Base-by-base conservation (phyloP, 2,329 filamentous ascomycete genomes). In the Plectosphaerella cucumerina region DNA sequence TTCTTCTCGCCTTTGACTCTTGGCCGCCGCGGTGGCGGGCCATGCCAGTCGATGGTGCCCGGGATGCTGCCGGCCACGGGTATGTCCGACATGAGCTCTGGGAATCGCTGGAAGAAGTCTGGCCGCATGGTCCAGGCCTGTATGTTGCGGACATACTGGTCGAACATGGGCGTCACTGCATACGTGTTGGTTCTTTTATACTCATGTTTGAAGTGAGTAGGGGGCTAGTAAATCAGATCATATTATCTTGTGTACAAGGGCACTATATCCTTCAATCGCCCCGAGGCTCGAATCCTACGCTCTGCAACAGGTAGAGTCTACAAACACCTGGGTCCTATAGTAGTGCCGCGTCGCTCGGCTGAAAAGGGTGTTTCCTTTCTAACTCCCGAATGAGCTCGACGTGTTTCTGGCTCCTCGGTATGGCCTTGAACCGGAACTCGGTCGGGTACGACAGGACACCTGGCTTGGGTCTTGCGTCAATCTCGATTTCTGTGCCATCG, bases 401-500 rank as follows among this genome's bases (percentile, higher is more conserved):
- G 22, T 54, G 50, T 3, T 44, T 33, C 21, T 33, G 17, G 23
- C 49, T 53, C 14, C 55, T 39, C 4, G 55, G 53, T 6, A 35
- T 45, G 9, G 48, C 46, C 18, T 43, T 50, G 31, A 49, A 49
- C 4, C 23, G 15, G 42, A 57, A 57, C 9, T 53, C 44, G 1
- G 44, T 51, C 3, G 48, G 51, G 18, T 49, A 53, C 17, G 34
- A 35, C 14, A 55, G 18, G 11, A 58, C 18, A 5, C 56, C 57
- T 2, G 56, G 46, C 37, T 52, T 51, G 17, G 48, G 44, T 31
- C 44, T 49, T 33, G 71, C 71, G 26, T 73, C 69, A 1, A 68
- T 68, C 0, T 70, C 68, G 11, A 70, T 53, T 20, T 50, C 53
- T 4, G 45, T 39, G 2, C 66, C 66, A 0, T 67, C 68, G 37